Base-by-base conservation (phyloP, 225 moss, liverwort and hornwort species). In the Climacium dendroides region DNA sequence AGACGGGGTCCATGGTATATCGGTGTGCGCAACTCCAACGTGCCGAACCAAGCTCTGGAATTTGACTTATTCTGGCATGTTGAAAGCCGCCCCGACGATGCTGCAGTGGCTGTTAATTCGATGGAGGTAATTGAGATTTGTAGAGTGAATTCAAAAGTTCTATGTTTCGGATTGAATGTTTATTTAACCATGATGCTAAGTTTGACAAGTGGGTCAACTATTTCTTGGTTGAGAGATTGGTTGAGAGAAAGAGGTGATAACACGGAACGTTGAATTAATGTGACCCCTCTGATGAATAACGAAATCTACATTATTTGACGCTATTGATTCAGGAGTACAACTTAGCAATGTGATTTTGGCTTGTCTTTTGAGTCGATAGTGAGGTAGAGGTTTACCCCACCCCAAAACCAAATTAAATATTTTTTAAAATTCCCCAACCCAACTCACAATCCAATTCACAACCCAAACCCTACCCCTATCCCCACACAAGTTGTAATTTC, bases 1-100 rank as follows among this genome's bases (percentile, higher is more conserved):
- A 94, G 90, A 73, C 93, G 93, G 57, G 97, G 97, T 26, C 79
- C 58, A 77, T 98, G 97, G 98, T 96, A 93, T 53, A 87, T 96
- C 25, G 94, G 91, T 45, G 92, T 97, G n/a, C 90, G 88, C 28
- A 93, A 94, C 78, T 57, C 87, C 24, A 66, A 87, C 54, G 6
- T n/a, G 72, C 17, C 64, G 64, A 70, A 69, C 20, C 18, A 34
- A 55, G 73, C 88, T 70, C 80, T 90, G 60, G 94, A 87, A 80
- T 93, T 97, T 72, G 90, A 84, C 30, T 74, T 97, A 61, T 53
- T 84, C 71, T 95, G 96, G 97, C 89, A 80, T 64, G 50, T 94
- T 39, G 90, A 85, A 82, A 93, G 85, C 37, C 93, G 93, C 64
- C 82, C 83, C 54, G 24, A 66, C 37, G 83, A 83, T 34, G 82